Base-by-base conservation (phyloP, 2,329 filamentous ascomycete species). In the Trichophyton simii region DNA sequence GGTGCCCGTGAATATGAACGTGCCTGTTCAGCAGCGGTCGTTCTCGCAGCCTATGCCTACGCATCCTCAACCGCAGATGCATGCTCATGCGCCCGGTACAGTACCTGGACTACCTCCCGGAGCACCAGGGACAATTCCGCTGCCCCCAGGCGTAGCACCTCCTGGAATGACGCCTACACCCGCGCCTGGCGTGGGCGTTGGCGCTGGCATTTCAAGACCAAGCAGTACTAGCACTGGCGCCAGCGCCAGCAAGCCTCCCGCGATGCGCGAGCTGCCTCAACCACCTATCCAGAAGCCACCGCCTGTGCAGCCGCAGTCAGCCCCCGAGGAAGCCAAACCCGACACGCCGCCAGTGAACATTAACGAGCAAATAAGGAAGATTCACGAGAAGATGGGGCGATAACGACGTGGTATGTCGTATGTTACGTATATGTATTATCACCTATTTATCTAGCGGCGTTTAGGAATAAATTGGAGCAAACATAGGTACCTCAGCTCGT, bases 331-430 rank as follows among this genome's bases (percentile, higher is more conserved):
- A 15, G 34, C 2, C 9, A 54, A 42, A 60, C 69, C 69, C 48
- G 71, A 73, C 60, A 68, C 71, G 28, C 70, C 73, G 60, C 73
- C 67, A 61, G 83, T 88, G 73, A 92, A 90, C 70, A 85, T 95
- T 42, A 87, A 94, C 71, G 90, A 95, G 72, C 90, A 95, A 76
- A 89, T 95, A 65, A 81, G 87, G 63, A 79, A 82, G 59, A 83
- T 87, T 62, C 82, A 86, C 66, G 78, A 85, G 68, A 83, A 82
- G 67, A 80, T 77, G 61, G 72, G 68, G 63, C 68, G 72, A 66
- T 73, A 18, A 31, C 28, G 28, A 31, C 28, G 5, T 31, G 28
- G 28, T 31, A 36, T 25, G 3, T 48, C 20, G n/a, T 22, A 20
- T n/a, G 3, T 25, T 25, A 50, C 20, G 8, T 28, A 22, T 25